These are phyloP conservation scores for Dalechampia spathulata DNA, from an alignment of 441 rosid genomes.

Conservation along the genomic window DNA sequence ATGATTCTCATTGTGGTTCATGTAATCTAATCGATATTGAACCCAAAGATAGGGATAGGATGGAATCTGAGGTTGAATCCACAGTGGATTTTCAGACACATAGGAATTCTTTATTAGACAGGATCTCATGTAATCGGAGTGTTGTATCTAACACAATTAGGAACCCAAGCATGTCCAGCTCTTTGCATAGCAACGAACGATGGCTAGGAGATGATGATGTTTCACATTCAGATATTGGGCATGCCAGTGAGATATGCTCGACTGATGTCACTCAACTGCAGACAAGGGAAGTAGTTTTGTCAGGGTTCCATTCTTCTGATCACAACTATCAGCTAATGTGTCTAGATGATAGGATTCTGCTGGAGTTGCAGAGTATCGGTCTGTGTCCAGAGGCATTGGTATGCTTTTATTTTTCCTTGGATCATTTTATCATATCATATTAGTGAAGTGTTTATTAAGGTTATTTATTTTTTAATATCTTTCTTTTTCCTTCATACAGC, in stretches of 20 bases:
- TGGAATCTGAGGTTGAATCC: conserved; percentile 74
- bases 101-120: conserved; percentile 45
- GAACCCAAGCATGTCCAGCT: conserved; percentile 47
- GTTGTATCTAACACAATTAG: conserved; percentile 44
- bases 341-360: conserved; percentile 65
- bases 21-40: conserved; percentile 61
- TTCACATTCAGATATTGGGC: conserved; percentile 45
- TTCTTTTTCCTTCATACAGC: conserved; percentile 43
- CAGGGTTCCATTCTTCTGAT: conserved; percentile 41
- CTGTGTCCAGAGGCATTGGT: conserved; percentile 81
- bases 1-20: conserved; percentile 80
- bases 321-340: conserved; percentile 59
- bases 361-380: conserved; percentile 88
- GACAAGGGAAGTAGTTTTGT: conserved; percentile 32
- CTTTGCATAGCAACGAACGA: conserved; percentile 53
- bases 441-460: conserved; percentile 3
- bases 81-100: conserved; percentile 52
- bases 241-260: conserved; percentile 42
- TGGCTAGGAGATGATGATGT: conserved; percentile 60
- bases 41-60: conserved; percentile 61
- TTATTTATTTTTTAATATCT: conserved; percentile 5
- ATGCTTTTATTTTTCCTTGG: conserved; percentile 17
- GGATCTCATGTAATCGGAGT: conserved; percentile 58
- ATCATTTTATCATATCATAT: background rate
- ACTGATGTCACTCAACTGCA: conserved; percentile 42